These are phyloP conservation scores for Pleurotus cornucopiae DNA, from an alignment of 768 basidiomycete species.

Conservation along the genomic window DNA sequence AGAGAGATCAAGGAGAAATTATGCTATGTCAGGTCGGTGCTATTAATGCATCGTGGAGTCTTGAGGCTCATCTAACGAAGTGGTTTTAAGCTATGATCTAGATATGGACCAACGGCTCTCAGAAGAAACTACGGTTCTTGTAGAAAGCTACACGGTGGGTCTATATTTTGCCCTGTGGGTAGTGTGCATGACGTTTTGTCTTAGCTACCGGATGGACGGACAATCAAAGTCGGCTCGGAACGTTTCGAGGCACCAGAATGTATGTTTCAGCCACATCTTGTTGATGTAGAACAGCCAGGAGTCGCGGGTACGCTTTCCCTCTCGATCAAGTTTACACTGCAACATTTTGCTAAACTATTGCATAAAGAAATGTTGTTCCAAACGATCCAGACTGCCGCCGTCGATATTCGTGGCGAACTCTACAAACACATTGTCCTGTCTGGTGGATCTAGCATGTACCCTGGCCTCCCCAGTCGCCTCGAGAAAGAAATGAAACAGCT, in stretches of 20 bases:
- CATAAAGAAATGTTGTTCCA: conserved; percentile 88
- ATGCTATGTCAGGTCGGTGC: conserved; percentile 87
- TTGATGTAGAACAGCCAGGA: conserved; percentile 95
- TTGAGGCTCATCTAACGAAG: neutral
- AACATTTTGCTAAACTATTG: neutral
- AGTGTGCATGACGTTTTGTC: too few species aligned
- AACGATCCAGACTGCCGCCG: conserved; percentile 87
- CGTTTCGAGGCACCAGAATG: conserved; percentile 99
- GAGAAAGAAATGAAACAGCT: conserved; percentile 99
- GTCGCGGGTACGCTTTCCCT: conserved; percentile 68
- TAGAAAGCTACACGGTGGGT: conserved; percentile 91
- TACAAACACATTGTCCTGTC: conserved; percentile 99
- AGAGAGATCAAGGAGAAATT: conserved; percentile 98
- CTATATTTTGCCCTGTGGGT: neutral
- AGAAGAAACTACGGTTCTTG: conserved; percentile 94
- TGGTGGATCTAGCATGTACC: conserved; percentile 98
- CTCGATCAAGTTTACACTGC: neutral
- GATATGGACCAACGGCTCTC: conserved; percentile 89
- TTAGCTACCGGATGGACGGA: conserved; percentile 91
- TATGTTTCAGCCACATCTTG: conserved; percentile 99
- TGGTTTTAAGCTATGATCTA: conserved; percentile 79
- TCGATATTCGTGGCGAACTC: conserved; percentile 85
- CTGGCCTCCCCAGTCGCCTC: conserved; percentile 91
- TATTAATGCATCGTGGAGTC: neutral
- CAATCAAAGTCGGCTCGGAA: conserved; percentile 96